phyloP scores from a whole-genome alignment of 805 yeast species.

The Komagataella kurtzmanii region DNA sequence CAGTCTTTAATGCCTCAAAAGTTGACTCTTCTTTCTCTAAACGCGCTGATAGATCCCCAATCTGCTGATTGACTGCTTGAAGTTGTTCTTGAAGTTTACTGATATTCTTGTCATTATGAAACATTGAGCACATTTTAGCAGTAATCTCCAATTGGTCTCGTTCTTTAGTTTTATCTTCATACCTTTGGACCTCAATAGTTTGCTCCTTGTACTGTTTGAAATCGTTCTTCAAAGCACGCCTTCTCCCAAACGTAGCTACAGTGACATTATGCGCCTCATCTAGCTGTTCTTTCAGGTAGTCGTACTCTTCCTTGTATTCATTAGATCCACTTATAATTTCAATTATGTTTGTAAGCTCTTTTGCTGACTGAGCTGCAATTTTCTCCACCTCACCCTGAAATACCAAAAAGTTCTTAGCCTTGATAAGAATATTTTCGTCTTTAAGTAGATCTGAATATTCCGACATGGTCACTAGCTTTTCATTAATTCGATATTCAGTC shows the following conservation, averaged over 20 bases:
- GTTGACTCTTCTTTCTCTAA: slow-evolving; percentile 15
- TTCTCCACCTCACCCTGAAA: slow-evolving; percentile 96
- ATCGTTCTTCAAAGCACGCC: slow-evolving; percentile 60
- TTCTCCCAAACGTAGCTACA: slow-evolving; percentile 49
- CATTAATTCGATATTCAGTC: slow-evolving; percentile 59
- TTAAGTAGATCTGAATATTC: slow-evolving; percentile 58
- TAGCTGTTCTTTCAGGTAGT: slow-evolving; percentile 42
- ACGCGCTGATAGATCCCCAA: background rate
- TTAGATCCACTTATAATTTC: slow-evolving; percentile 79
- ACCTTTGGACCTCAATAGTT: slow-evolving; percentile 55
- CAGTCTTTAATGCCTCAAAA: slow-evolving; percentile 17
- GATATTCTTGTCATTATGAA: slow-evolving; percentile 14
- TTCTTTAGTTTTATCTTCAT: slow-evolving; percentile 39
- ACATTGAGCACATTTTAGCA: background rate
- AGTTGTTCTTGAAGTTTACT: slow-evolving; percentile 22
- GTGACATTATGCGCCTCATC: slow-evolving; percentile 56
- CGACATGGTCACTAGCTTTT: slow-evolving; percentile 40
- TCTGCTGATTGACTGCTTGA: slow-evolving; percentile 17
- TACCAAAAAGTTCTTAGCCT: slow-evolving; percentile 84
- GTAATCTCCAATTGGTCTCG: slow-evolving; percentile 10
- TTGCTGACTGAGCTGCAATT: slow-evolving; percentile 77
- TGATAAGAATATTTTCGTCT: slow-evolving; percentile 69
- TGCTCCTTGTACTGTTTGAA: slow-evolving; percentile 69
- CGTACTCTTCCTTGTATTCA: slow-evolving; percentile 57
- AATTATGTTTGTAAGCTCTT: slow-evolving; percentile 56